Evolutionary conservation across 768 basidiomycete species (phyloP).

Genomic region (Pleurotus djamor): DNA sequence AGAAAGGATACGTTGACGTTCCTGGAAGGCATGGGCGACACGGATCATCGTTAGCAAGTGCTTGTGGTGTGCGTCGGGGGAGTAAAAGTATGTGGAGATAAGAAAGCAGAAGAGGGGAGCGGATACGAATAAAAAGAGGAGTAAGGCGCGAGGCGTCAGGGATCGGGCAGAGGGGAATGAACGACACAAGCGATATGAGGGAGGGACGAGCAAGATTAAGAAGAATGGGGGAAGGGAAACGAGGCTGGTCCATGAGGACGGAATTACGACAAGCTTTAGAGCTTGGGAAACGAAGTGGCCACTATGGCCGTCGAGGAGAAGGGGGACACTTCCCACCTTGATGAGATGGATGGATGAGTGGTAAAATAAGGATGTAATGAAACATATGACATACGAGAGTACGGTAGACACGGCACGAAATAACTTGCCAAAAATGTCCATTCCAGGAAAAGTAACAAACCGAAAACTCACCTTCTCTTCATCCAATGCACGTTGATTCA

Average conservation of each 20-base stretch:
- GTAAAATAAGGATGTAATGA: not conserved
- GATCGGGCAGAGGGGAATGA: not conserved
- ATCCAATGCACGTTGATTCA: constrained; percentile 71
- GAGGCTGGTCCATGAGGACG: not conserved
- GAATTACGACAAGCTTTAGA: constrained; percentile 1
- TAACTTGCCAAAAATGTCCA: not conserved
- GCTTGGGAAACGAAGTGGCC: not conserved
- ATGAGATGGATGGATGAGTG: constrained; percentile 4
- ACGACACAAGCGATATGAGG: too few relatives aligned
- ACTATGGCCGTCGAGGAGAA: not conserved
- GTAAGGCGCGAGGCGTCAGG: not conserved
- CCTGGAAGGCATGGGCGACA: constrained; percentile 29
- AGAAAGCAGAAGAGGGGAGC: too few relatives aligned
- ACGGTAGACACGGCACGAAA: not conserved
- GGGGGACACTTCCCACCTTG: not conserved
- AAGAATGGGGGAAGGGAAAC: not conserved
- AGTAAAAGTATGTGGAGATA: too few relatives aligned
- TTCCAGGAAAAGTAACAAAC: not conserved
- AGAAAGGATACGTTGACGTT: not conserved
- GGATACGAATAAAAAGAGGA: too few relatives aligned
- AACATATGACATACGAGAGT: too few relatives aligned
- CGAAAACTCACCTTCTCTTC: constrained; percentile 56
- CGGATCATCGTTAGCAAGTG: too few relatives aligned
- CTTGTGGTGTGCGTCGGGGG: too few relatives aligned
- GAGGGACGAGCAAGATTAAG: not conserved